phyloP scores from a whole-genome alignment of 1,284 basidiomycete genomes.

The Tilletia horrida region DNA sequence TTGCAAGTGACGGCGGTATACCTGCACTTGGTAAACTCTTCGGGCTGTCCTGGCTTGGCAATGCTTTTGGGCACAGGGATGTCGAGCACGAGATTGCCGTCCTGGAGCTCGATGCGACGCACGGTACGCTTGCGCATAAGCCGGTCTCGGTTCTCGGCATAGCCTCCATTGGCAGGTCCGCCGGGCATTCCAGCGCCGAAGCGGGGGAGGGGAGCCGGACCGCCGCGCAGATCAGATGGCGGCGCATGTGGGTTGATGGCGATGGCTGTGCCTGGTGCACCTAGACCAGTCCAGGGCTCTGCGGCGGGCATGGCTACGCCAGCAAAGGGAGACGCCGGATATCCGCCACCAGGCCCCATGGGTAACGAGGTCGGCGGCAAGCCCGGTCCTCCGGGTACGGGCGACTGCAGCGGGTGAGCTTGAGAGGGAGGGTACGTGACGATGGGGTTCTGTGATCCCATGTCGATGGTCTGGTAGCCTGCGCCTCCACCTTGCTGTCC shows the following conservation, averaged over 20 bases:
- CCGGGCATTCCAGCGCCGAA: conserved; percentile 12
- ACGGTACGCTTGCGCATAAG: conserved; percentile 25
- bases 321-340: background rate
- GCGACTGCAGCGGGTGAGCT: background rate
- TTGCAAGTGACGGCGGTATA: conserved; percentile 23
- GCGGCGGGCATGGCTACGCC: background rate
- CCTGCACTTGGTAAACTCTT: conserved; percentile 24
- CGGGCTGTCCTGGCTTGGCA: conserved; percentile 21
- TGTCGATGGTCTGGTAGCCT: conserved; percentile 15
- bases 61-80: conserved; percentile 23
- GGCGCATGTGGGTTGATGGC: conserved; percentile 9
- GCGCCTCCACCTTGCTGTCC: background rate
- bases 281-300: conserved; percentile 1
- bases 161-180: conserved; percentile 7
- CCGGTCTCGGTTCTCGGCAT: conserved; percentile 21
- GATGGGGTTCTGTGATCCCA: conserved; percentile 15
- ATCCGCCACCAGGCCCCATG: conserved; percentile 3
- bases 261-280: conserved; percentile 16
- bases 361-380: background rate
- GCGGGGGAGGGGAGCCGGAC: background rate
- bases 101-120: conserved; percentile 22
- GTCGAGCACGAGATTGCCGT: conserved; percentile 30
- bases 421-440: background rate
- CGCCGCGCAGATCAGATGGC: background rate
- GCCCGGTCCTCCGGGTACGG: background rate